Percentiles rank a stretch among this genome's conserved stretches.
phyloP scores from a whole-genome alignment of 352 stramenopile genomes.

The Globisporangium viniferum region DNA sequence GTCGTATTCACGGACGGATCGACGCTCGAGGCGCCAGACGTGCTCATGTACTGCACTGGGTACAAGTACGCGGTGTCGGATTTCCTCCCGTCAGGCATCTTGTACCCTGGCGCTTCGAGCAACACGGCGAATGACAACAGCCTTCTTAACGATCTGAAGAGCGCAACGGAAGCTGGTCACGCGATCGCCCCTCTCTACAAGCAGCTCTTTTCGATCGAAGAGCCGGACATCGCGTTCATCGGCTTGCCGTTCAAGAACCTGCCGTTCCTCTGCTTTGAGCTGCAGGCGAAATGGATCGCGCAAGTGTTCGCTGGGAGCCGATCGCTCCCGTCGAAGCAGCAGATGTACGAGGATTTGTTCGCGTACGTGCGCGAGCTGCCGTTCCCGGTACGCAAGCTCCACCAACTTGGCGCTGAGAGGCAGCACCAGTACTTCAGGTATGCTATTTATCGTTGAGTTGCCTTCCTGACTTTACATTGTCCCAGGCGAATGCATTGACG shows the following conservation, averaged over 20 bases:
- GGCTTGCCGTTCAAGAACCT: slow-evolving; percentile 74
- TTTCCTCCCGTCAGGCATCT: slow-evolving; percentile 39
- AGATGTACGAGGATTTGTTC: slow-evolving; percentile 70
- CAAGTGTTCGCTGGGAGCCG: slow-evolving; percentile 43
- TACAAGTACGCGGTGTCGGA: slow-evolving; percentile 67
- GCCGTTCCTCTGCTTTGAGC: slow-evolving; percentile 77
- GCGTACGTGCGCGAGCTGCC: slow-evolving; percentile 37
- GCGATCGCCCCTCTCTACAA: slow-evolving; percentile 72
- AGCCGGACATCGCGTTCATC: slow-evolving; percentile 68
- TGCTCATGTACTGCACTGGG: slow-evolving; percentile 79
- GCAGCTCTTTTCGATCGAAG: slow-evolving; percentile 75
- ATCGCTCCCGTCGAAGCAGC: slow-evolving; percentile 51
- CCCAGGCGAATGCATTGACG: neutral
- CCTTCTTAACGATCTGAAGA: slow-evolving; percentile 28
- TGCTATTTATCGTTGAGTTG: neutral
- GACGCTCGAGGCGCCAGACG: slow-evolving; percentile 43
- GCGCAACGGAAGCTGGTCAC: slow-evolving; percentile 25
- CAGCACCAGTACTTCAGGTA: slow-evolving; percentile 58
- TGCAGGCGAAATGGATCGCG: slow-evolving; percentile 71
- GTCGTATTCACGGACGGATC: slow-evolving; percentile 62
- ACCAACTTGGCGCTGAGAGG: slow-evolving; percentile 49
- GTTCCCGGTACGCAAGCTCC: slow-evolving; percentile 56
- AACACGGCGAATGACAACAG: slow-evolving; percentile 19
- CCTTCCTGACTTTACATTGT: neutral
- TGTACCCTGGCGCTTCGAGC: slow-evolving; percentile 35